Evolutionary conservation across 1,284 basidiomycete species (phyloP).

Genomic region (Ganoderma multipileum): DNA sequence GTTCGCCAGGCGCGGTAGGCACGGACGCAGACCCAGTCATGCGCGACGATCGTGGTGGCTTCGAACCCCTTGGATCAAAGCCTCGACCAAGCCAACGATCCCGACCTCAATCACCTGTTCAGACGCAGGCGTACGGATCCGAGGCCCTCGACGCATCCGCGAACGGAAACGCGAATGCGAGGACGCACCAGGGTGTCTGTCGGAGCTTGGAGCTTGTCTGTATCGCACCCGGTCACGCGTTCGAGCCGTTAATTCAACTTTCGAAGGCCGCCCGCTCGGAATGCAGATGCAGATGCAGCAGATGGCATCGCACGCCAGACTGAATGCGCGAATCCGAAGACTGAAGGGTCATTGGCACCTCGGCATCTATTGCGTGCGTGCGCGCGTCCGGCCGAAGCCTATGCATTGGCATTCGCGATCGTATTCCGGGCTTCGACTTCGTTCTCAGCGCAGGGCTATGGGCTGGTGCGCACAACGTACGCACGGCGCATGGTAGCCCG

Average conservation of each 20-base stretch:
- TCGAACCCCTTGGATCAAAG: neutral
- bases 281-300: conserved; percentile 4
- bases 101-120: neutral
- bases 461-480: neutral
- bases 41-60: conserved; percentile 22
- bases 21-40: conserved; percentile 14
- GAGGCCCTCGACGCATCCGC: conserved; percentile 29
- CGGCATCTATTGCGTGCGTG: neutral
- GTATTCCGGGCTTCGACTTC: neutral
- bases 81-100: neutral
- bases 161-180: conserved; percentile 18
- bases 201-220: conserved; percentile 28
- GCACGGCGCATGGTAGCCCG: neutral
- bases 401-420: neutral
- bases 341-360: neutral
- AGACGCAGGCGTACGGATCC: conserved; percentile 10
- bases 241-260: neutral
- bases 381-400: conserved; percentile 9
- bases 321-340: conserved; percentile 4
- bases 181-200: conserved; percentile 7
- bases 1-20: conserved; percentile 14
- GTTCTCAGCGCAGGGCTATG: neutral
- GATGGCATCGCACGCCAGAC: conserved; percentile 7
- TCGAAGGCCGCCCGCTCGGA: conserved; percentile 10
- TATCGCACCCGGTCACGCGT: neutral